Percentiles rank a stretch among this genome's conserved stretches.
These are phyloP conservation scores for Pleurotus ostreatus DNA, from an alignment of 768 basidiomycete genomes.

Conservation along the genomic window DNA sequence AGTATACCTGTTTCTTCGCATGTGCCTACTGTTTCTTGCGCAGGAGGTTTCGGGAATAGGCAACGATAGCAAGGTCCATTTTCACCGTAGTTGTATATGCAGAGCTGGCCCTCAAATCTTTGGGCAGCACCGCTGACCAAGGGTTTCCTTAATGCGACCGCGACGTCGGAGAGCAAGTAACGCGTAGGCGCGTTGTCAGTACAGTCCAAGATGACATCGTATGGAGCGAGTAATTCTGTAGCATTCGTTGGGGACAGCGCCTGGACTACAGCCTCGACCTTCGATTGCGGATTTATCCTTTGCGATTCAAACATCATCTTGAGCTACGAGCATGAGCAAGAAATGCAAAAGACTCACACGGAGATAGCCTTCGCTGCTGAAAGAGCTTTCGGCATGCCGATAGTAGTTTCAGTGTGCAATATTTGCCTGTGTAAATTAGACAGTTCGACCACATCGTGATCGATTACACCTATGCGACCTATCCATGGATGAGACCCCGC, in stretches of 20 bases:
- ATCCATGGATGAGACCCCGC: not conserved
- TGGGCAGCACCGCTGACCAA: slow-evolving; percentile 94
- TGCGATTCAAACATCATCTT: not conserved
- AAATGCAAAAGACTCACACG: slow-evolving; percentile 36
- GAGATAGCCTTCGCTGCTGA: slow-evolving; percentile 72
- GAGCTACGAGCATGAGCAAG: not conserved
- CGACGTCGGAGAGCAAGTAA: slow-evolving; percentile 87
- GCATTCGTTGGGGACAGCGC: slow-evolving; percentile 66
- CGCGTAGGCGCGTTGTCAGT: slow-evolving; percentile 92
- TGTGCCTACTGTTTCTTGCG: slow-evolving; percentile 56
- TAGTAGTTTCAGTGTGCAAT: slow-evolving; percentile 70
- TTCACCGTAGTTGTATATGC: slow-evolving; percentile 63
- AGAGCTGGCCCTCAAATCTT: slow-evolving; percentile 77
- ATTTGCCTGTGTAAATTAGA: slow-evolving; percentile 94
- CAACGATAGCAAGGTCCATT: slow-evolving; percentile 92
- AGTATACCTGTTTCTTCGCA: slow-evolving; percentile 90
- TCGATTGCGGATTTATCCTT: slow-evolving; percentile 76
- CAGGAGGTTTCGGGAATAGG: slow-evolving; percentile 80
- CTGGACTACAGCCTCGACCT: slow-evolving; percentile 47
- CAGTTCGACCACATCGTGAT: slow-evolving; percentile 82
- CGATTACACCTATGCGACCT: slow-evolving; percentile 85
- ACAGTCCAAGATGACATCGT: slow-evolving; percentile 86
- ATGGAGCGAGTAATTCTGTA: slow-evolving; percentile 49
- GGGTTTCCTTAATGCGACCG: slow-evolving; percentile 70
- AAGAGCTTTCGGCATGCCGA: slow-evolving; percentile 78